Evolutionary conservation across 1,284 basidiomycete genomes (phyloP), one percentile per base, ranked within the genome.

Genomic region (Sporisorium graminicola): DNA sequence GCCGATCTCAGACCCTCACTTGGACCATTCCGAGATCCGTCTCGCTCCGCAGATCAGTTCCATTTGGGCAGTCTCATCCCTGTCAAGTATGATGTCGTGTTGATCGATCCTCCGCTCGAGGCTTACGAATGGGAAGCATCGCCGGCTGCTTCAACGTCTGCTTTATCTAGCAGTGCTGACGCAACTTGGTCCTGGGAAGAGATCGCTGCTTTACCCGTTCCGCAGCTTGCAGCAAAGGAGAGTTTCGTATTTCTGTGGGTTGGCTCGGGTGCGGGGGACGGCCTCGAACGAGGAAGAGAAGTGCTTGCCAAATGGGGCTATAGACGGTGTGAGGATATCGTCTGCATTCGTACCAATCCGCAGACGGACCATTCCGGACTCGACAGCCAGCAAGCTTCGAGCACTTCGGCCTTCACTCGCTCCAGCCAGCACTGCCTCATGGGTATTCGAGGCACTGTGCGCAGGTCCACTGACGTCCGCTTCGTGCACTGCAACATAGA

Each of bases 401-500:
- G 78, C 9, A 67, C 58, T 43, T 77, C 78, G 8, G 79, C 73
- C 3, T 73, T 85, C 13, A 68, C 70, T 7, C 62, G 74, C 0
- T 67, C 77, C 8, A 76, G 72, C 13, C 80, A 98, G 82, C 96
- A 99, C 84, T 98, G 95, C 86, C 88, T 98, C 49, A 98, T 99
- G 90, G 97, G 97, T n/a, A 99, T 99, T 78, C 91, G 94, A 37
- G 96, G 96, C 2, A 99, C 96, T 0, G 96, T 99, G 3, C 90
- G 95, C 18, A 89, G 96, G 27, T 95, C 93, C 22, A 94, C 92
- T 1, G 96, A 99, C 85, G 91, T 91, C 65, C 92, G 93, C 91
- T 96, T 98, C 85, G 95, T 98, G 0, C 95, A 99, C 86, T 98
- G 96, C 86, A 99, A 99, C 86, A 92, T 99, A 74, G 93, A 98